Evolutionary conservation across 345 rosid species (phyloP).

Genomic region (Populus davidiana): DNA sequence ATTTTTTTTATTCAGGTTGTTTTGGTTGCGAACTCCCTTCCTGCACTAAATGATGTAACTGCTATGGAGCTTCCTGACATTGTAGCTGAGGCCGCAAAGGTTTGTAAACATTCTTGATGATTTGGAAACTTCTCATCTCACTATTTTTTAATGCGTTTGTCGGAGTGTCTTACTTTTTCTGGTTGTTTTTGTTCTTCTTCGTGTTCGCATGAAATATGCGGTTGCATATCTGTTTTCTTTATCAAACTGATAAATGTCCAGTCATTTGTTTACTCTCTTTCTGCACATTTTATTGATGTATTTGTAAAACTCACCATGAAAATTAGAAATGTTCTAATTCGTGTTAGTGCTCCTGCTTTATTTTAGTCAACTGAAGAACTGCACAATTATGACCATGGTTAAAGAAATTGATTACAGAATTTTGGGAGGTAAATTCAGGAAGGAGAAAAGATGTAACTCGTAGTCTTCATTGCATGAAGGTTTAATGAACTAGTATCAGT

Average conservation of each 20-base stretch:
- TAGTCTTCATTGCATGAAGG: too few relatives aligned
- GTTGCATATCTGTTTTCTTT: neutral
- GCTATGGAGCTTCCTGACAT: constrained; percentile 99
- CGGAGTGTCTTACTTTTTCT: neutral
- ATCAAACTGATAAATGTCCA: neutral
- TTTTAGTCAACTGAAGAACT: neutral
- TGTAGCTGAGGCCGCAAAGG: constrained; percentile 98
- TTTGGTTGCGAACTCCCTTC: constrained; percentile 94
- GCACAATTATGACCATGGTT: neutral
- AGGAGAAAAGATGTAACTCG: neutral
- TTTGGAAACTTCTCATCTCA: neutral
- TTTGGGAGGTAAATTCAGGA: neutral
- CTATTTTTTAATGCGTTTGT: neutral
- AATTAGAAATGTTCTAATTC: neutral
- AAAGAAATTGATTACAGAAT: neutral
- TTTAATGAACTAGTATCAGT: too few relatives aligned
- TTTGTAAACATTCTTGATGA: constrained; percentile 19
- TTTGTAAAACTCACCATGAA: neutral
- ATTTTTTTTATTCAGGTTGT: constrained; percentile 59
- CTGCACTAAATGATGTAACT: constrained; percentile 91
- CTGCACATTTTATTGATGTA: neutral
- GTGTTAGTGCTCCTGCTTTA: neutral
- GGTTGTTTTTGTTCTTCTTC: neutral
- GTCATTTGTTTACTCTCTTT: neutral
- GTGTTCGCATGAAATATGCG: neutral